Evolutionary conservation across 768 basidiomycete species (phyloP).

Genomic region (Multifurca ochricompacta): DNA sequence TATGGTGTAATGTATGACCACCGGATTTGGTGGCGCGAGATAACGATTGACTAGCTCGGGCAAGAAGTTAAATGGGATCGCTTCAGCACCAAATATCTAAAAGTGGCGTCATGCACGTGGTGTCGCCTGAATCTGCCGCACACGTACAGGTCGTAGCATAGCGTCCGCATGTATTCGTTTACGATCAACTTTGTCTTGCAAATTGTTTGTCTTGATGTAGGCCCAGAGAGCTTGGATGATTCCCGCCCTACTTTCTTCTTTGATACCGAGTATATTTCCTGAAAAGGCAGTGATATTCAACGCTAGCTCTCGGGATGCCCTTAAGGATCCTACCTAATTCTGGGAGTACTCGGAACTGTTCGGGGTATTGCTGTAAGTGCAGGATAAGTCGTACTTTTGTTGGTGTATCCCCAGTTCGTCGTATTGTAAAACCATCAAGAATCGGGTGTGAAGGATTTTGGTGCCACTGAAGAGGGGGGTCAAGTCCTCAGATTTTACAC

Average conservation of each 20-base stretch:
- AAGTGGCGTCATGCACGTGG: neutral
- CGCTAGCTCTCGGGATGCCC: neutral
- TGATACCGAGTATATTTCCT: slow-evolving; percentile 66
- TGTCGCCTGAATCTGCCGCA: neutral
- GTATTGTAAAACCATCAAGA: slow-evolving; percentile 82
- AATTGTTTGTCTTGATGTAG: slow-evolving; percentile 76
- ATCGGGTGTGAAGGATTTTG: slow-evolving; percentile 48
- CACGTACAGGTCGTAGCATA: slow-evolving; percentile 50
- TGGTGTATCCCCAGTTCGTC: slow-evolving; percentile 69
- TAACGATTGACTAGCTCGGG: slow-evolving; percentile 82
- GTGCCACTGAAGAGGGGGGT: slow-evolving; percentile 45
- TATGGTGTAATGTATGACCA: slow-evolving; percentile 69
- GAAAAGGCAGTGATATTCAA: neutral
- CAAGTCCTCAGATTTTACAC: neutral
- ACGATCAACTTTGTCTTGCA: slow-evolving; percentile 79
- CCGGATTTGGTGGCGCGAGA: slow-evolving; percentile 69
- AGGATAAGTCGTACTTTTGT: slow-evolving; percentile 79
- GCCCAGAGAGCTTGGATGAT: slow-evolving; percentile 85
- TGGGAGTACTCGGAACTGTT: slow-evolving; percentile 71
- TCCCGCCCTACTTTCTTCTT: slow-evolving; percentile 77
- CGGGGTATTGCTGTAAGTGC: slow-evolving; percentile 79
- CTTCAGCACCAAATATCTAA: slow-evolving; percentile 67
- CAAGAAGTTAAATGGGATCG: slow-evolving; percentile 66
- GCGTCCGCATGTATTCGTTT: slow-evolving; percentile 64
- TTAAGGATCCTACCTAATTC: slow-evolving; percentile 54